These are phyloP conservation scores for Inonotus obliquus DNA, from an alignment of 1,284 basidiomycete species.

Conservation along the genomic window DNA sequence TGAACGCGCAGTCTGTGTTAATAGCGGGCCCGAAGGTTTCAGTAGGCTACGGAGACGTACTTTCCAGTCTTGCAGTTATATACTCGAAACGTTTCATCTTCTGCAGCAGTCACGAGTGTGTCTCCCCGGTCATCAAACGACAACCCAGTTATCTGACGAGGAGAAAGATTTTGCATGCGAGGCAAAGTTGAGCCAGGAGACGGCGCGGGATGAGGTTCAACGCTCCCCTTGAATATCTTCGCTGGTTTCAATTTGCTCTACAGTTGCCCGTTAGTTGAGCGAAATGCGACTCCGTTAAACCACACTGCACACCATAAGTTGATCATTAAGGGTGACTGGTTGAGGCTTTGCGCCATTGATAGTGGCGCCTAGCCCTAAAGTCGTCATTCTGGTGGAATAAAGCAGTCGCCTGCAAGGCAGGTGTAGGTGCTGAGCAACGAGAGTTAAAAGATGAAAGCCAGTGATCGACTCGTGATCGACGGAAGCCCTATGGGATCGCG, in stretches of 20 bases:
- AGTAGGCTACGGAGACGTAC: conserved; percentile 49
- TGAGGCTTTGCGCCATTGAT: background rate
- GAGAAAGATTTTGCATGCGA: conserved; percentile 39
- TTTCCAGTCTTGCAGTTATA: conserved; percentile 89
- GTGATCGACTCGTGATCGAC: background rate
- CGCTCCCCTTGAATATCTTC: conserved; percentile 80
- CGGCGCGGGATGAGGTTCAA: conserved; percentile 55
- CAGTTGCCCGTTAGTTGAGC: background rate
- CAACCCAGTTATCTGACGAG: conserved; percentile 80
- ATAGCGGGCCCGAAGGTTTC: conserved; percentile 2
- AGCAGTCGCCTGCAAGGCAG: background rate
- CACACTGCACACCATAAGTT: conserved; percentile 8
- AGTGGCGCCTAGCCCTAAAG: background rate
- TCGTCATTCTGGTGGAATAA: conserved; percentile 5
- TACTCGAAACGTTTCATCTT: conserved; percentile 90
- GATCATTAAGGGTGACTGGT: background rate
- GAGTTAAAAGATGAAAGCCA: no score
- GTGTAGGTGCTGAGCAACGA: background rate
- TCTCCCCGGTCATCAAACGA: conserved; percentile 91
- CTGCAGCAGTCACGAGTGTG: conserved; percentile 79
- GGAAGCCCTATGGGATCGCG: background rate
- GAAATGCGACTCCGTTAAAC: background rate
- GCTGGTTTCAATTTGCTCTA: conserved; percentile 80
- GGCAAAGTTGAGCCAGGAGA: conserved; percentile 39
- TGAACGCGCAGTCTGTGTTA: conserved; percentile 9